Evolutionary conservation across 345 rosid genomes (phyloP), one percentile per base, ranked within the genome.

Genomic region (Geranium brycei): DNA sequence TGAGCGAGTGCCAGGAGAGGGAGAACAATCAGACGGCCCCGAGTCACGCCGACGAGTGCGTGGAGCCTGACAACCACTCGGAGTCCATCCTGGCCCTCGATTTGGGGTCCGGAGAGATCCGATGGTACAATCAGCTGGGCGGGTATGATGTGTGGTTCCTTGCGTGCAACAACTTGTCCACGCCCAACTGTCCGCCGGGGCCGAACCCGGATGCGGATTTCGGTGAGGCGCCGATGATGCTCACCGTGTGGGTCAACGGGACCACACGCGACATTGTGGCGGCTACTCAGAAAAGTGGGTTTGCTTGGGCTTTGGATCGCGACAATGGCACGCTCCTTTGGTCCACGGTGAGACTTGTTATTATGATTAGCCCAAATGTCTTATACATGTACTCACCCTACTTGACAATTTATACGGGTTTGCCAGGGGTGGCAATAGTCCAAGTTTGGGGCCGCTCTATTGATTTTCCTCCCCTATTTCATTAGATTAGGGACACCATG

Each of bases 71-170:
- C 7, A 72, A 59, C 59, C 76, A 72, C 58, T 68, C 73, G 8
- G 28, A 76, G 12, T 72, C 76, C 2, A 59, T 76, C 58, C 41
- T 72, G 30, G 73, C 76, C 6, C 61, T 76, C 8, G 71, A 72
- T 31, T 19, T 76, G 11, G 69, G 63, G 60, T 6, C 68, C 2
- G 76, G 79, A 1, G 61, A 58, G 12, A 69, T 72, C 41, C 60
- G 41, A 3, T 72, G 76, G 76, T 72, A 23, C 17, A 23, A 19
- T 3, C 79, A 71, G 32, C 40, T 76, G 4, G 76, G 79, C 11
- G 79, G 79, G 0, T 72, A 72, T 51, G 79, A 76, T 63, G 73
- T 76, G 0, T 76, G 76, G 79, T 76, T 76, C 59, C 11, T 51
- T 0, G 76, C 76, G 5, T 76, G 76, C 30, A 62, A 35, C 38